Conservation (phyloP, 208 protist species). For the Plasmodiophora brassicae region DNA sequence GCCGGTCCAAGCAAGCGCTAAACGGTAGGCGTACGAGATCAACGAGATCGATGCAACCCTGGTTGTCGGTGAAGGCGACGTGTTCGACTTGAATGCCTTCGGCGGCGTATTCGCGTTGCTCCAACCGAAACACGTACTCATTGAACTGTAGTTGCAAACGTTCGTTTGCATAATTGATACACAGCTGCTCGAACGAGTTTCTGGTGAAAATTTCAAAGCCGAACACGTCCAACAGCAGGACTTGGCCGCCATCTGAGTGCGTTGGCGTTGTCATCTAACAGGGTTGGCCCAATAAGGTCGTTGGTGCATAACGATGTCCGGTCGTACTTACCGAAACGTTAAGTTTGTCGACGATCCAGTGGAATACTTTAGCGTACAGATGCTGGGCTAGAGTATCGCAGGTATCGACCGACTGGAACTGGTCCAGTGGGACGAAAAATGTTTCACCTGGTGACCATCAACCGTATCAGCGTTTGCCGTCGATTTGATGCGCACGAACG, state of each 20-base stretch:
- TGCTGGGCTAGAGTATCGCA: constrained; percentile 20
- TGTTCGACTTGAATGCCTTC: constrained; percentile 45
- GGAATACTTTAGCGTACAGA: constrained; percentile 29
- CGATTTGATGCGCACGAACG: background rate
- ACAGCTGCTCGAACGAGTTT: constrained; percentile 47
- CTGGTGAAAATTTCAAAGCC: constrained; percentile 46
- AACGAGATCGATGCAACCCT: constrained; percentile 43
- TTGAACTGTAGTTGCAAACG: constrained; percentile 43
- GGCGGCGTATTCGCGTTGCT: constrained; percentile 34
- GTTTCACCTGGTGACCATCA: background rate
- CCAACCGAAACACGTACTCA: constrained; percentile 34
- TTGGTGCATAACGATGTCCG: too few relatives aligned
- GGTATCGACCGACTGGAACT: background rate
- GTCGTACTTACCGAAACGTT: background rate
- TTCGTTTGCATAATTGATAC: constrained; percentile 45
- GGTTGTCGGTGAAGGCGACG: constrained; percentile 41
- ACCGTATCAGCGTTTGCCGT: background rate
- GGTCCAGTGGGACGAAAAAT: background rate
- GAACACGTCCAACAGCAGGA: constrained; percentile 55
- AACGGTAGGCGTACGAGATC: background rate
- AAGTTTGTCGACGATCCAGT: constrained; percentile 3
- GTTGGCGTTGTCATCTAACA: too few relatives aligned
- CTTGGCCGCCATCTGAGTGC: constrained; percentile 47
- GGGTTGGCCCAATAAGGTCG: too few relatives aligned
- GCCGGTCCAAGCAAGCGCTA: too few relatives aligned